Percentiles rank a stretch among this genome's conserved stretches.
These are phyloP conservation scores for Leishmania gerbilli DNA, from an alignment of 208 protist genomes.

Conservation along the genomic window DNA sequence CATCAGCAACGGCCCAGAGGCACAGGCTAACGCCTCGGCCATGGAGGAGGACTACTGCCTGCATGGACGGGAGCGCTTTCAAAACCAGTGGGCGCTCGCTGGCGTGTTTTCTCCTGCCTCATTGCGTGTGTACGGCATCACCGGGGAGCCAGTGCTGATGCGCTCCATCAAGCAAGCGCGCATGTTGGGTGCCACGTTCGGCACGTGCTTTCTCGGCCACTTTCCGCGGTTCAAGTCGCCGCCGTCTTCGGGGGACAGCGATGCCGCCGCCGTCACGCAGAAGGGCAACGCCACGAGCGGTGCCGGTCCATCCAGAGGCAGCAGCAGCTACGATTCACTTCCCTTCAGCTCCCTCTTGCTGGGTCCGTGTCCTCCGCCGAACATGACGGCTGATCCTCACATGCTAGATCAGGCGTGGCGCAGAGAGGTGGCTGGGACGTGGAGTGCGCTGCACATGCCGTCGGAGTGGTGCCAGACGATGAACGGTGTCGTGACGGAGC, in stretches of 20 bases:
- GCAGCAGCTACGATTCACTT: neutral
- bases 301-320: neutral
- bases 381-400: neutral
- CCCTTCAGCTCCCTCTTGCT: slow-evolving; percentile 27
- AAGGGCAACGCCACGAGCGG: neutral
- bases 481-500: slow-evolving; percentile 45
- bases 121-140: slow-evolving; percentile 58
- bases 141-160: slow-evolving; percentile 35
- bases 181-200: slow-evolving; percentile 43
- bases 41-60: slow-evolving; percentile 59
- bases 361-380: slow-evolving; percentile 8
- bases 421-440: slow-evolving; percentile 16
- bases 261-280: neutral
- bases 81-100: slow-evolving; percentile 33
- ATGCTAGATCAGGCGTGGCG: slow-evolving; percentile 10
- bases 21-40: slow-evolving; percentile 4
- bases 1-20: slow-evolving; percentile 5
- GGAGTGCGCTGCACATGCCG: slow-evolving; percentile 40
- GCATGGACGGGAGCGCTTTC: slow-evolving; percentile 37
- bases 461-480: slow-evolving; percentile 51
- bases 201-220: slow-evolving; percentile 33
- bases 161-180: slow-evolving; percentile 38
- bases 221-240: neutral
- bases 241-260: neutral
- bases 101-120: slow-evolving; percentile 36